Conservation (phyloP, 108 stramenopile genomes). For the Asterionellopsis glacialis region DNA sequence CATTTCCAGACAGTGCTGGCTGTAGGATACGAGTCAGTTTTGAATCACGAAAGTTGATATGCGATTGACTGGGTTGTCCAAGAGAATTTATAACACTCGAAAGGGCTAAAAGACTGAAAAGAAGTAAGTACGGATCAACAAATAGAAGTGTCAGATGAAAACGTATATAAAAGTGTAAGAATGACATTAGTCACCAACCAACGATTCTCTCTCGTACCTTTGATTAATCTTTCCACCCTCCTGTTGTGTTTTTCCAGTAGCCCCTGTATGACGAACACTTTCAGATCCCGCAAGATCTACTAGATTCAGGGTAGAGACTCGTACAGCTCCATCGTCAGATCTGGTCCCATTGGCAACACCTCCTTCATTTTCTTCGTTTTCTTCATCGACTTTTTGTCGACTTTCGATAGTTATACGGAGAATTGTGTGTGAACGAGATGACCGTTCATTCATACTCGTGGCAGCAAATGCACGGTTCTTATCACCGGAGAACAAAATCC, state of each 20-base stretch:
- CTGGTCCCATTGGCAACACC: constrained; percentile 9
- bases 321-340: constrained; percentile 52
- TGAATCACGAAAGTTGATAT: constrained; percentile 98
- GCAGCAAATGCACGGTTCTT: constrained; percentile 83
- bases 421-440: constrained; percentile 95
- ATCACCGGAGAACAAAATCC: constrained; percentile 76
- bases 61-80: constrained; percentile 89
- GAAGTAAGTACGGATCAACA: constrained; percentile 2
- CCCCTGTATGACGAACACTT: constrained; percentile 89
- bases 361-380: constrained; percentile 11
- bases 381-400: constrained; percentile 28
- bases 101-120: constrained; percentile 87
- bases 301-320: constrained; percentile 82
- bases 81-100: constrained; percentile 98
- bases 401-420: constrained; percentile 94
- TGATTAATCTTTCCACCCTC: constrained; percentile 99
- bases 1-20: constrained; percentile 88
- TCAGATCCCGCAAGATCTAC: constrained; percentile 92
- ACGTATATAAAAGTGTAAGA: background rate
- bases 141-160: background rate
- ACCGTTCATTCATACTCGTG: constrained; percentile 96
- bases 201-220: constrained; percentile 30
- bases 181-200: background rate
- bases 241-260: constrained; percentile 93
- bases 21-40: constrained; percentile 98